These are phyloP conservation scores for Sungouiella thailandica DNA, from an alignment of 805 yeast species.

Conservation along the genomic window DNA sequence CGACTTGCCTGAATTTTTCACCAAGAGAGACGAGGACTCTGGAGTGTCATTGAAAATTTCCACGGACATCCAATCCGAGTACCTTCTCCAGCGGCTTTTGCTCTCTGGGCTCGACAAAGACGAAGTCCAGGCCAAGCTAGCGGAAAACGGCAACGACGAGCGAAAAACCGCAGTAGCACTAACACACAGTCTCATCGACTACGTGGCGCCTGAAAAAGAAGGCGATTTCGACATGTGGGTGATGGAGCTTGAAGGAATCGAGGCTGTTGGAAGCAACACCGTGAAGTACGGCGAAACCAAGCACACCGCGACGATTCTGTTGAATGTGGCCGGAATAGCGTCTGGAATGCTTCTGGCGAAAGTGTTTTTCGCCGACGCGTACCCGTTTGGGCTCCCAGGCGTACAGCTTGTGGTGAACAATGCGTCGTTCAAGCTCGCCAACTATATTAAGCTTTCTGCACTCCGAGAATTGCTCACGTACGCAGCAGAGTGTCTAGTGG, in stretches of 20 bases:
- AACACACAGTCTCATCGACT: constrained; percentile 34
- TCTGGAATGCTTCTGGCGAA: constrained; percentile 15
- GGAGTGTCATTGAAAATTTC: constrained; percentile 55
- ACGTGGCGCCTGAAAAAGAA: constrained; percentile 1
- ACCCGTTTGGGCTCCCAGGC: constrained; percentile 72
- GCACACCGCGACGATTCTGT: constrained; percentile 7
- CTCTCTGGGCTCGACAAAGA: constrained; percentile 69
- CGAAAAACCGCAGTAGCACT: constrained; percentile 45
- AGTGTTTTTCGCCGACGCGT: constrained; percentile 30
- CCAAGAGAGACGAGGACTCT: constrained; percentile 52
- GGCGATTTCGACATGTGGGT: constrained; percentile 55
- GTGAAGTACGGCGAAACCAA: constrained; percentile 24
- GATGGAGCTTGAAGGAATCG: constrained; percentile 68
- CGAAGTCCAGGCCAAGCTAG: constrained; percentile 50
- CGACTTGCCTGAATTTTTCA: constrained; percentile 70
- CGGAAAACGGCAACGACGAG: constrained; percentile 40
- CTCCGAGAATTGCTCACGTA: constrained; percentile 42
- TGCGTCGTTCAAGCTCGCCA: constrained; percentile 52
- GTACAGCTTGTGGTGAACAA: constrained; percentile 44
- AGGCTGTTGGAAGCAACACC: constrained; percentile 51
- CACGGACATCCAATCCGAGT: constrained; percentile 50
- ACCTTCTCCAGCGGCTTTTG: constrained; percentile 50
- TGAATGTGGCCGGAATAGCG: constrained; percentile 7
- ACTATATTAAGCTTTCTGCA: constrained; percentile 61
- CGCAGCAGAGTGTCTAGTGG: constrained; percentile 43